Evolutionary conservation across 805 yeast genomes (phyloP).

Genomic region (Candida dajiaensis): DNA sequence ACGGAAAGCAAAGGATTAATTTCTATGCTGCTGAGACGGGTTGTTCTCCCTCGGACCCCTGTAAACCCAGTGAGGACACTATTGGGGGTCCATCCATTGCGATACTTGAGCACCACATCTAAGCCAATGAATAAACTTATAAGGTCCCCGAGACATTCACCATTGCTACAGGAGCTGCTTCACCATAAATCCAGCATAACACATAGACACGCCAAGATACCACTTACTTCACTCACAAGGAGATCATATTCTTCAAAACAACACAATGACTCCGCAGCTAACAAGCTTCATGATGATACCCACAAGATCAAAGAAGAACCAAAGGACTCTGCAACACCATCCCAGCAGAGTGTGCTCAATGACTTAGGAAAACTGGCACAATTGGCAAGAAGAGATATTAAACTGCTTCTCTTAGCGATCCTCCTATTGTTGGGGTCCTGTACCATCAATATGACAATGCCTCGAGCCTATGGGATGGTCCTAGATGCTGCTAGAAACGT

Average conservation of each 20-base stretch:
- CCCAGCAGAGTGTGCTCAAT: slow-evolving; percentile 10
- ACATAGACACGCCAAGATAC: background rate
- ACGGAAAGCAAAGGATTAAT: background rate
- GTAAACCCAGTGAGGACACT: background rate
- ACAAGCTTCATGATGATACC: background rate
- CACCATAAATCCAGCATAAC: background rate
- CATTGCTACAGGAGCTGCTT: background rate
- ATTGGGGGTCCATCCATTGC: background rate
- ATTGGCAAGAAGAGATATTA: slow-evolving; percentile 41
- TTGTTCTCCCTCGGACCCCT: background rate
- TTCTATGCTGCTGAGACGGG: background rate
- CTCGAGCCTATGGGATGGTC: slow-evolving; percentile 50
- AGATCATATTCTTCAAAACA: background rate
- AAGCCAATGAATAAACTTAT: background rate
- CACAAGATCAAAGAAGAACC: background rate
- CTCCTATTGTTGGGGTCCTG: slow-evolving; percentile 41
- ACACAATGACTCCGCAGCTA: background rate
- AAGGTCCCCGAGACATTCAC: background rate
- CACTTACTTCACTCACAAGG: background rate
- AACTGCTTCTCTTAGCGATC: slow-evolving; percentile 37
- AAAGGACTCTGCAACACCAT: background rate
- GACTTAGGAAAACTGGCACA: slow-evolving; percentile 33
- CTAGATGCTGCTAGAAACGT: slow-evolving; percentile 41
- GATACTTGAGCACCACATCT: background rate
- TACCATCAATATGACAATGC: slow-evolving; percentile 44